Conservation (phyloP, 306 rosid genomes). For the Citrullus amarus region DNA sequence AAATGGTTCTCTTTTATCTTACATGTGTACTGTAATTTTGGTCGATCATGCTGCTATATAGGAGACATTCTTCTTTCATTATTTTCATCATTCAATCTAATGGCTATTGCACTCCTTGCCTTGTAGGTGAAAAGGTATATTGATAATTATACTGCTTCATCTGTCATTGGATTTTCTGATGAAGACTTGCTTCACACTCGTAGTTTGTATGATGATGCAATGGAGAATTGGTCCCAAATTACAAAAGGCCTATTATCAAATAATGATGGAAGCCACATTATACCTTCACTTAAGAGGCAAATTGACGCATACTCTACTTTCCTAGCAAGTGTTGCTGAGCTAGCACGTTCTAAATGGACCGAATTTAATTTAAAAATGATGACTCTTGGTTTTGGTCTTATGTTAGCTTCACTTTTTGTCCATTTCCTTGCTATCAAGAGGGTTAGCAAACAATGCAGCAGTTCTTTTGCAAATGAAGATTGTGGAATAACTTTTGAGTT, state of each 20-base stretch:
- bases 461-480: slow-evolving; percentile 30
- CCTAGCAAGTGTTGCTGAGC: slow-evolving; percentile 59
- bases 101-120: neutral
- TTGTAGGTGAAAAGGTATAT: slow-evolving; percentile 81
- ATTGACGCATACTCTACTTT: slow-evolving; percentile 54
- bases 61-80: neutral
- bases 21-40: neutral
- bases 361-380: slow-evolving; percentile 81
- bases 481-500: slow-evolving; percentile 29
- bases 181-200: slow-evolving; percentile 61
- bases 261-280: slow-evolving; percentile 26
- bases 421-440: slow-evolving; percentile 52
- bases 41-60: neutral
- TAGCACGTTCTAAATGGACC: slow-evolving; percentile 95
- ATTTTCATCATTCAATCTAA: neutral
- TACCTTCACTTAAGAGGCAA: slow-evolving; percentile 52
- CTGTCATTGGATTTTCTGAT: slow-evolving; percentile 78
- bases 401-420: slow-evolving; percentile 51
- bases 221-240: slow-evolving; percentile 41
- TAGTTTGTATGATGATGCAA: slow-evolving; percentile 50
- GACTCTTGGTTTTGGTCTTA: slow-evolving; percentile 64
- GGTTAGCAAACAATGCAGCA: slow-evolving; percentile 31
- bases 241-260: slow-evolving; percentile 33
- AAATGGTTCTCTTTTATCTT: neutral
- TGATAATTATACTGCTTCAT: slow-evolving; percentile 75